These are phyloP conservation scores for Protea cynaroides DNA, from an alignment of 164 flowering plant species.

Conservation along the genomic window DNA sequence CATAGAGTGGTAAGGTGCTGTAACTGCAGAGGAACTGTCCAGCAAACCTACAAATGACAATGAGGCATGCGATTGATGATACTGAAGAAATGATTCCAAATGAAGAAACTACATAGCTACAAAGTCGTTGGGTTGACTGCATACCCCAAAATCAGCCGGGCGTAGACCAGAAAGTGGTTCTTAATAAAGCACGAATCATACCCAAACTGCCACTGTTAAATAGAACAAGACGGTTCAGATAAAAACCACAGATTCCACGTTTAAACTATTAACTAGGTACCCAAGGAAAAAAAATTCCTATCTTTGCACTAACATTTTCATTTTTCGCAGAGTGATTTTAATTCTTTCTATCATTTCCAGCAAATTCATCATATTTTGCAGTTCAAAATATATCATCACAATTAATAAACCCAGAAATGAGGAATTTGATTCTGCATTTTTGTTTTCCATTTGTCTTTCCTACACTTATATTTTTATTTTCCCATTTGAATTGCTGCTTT, in stretches of 20 bases:
- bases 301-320: too few relatives aligned
- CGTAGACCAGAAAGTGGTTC: conserved; percentile 71
- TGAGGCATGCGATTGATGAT: conserved; percentile 2
- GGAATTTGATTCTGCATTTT: not conserved
- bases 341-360: too few relatives aligned
- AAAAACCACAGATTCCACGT: not conserved
- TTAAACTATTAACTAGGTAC: not conserved
- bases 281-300: not conserved
- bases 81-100: not conserved
- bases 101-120: not conserved
- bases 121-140: conserved; percentile 3
- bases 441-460: not conserved
- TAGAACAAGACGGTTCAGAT: conserved; percentile 6
- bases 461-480: not conserved
- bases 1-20: conserved; percentile 94
- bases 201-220: conserved; percentile 94
- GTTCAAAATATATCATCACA: too few relatives aligned
- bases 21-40: conserved; percentile 98
- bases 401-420: too few relatives aligned
- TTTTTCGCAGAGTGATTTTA: too few relatives aligned
- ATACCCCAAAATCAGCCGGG: conserved; percentile 80
- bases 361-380: too few relatives aligned
- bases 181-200: conserved; percentile 86
- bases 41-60: conserved; percentile 28
- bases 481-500: not conserved